A percentile compares a stretch with the other conserved stretches of the same genome.
Evolutionary conservation across 192 early-diverging fungal genomes (phyloP).

Genomic region (Coemansia asiatica): DNA sequence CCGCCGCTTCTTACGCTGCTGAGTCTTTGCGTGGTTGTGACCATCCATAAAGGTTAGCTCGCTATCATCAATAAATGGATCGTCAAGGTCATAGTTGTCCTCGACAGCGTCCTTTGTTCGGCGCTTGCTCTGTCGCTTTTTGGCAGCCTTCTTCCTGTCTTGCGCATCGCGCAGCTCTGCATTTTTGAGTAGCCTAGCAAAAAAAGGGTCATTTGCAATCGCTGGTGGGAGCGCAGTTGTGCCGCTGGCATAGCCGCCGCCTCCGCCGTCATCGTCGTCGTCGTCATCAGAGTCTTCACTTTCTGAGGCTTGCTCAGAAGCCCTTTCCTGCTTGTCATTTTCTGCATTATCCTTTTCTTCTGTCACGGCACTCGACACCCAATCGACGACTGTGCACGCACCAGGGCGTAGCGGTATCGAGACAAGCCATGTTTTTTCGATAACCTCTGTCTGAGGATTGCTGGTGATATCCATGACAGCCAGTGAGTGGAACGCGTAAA

Average conservation of each 20-base stretch:
- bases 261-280: conserved; percentile 8
- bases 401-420: conserved; percentile 40
- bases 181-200: conserved; percentile 44
- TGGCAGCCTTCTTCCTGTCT: conserved; percentile 20
- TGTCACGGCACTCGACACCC: conserved; percentile 24
- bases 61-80: conserved; percentile 57
- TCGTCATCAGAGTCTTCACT: conserved; percentile 32
- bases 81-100: conserved; percentile 53
- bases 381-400: conserved; percentile 49
- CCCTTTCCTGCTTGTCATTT: conserved; percentile 9
- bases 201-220: conserved; percentile 57
- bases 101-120: conserved; percentile 34
- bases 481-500: background rate
- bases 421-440: conserved; percentile 36
- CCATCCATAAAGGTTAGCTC: conserved; percentile 54
- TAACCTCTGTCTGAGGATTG: conserved; percentile 17
- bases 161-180: conserved; percentile 42
- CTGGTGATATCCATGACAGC: conserved; percentile 37
- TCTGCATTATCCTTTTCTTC: conserved; percentile 12
- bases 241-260: conserved; percentile 41
- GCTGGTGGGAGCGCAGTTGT: conserved; percentile 45
- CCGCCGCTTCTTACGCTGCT: conserved; percentile 50
- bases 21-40: conserved; percentile 31
- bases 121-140: conserved; percentile 26
- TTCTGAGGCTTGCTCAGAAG: conserved; percentile 19